Evolutionary conservation across 2,329 filamentous ascomycete genomes (phyloP).

Genomic region (Daldinia sp.): DNA sequence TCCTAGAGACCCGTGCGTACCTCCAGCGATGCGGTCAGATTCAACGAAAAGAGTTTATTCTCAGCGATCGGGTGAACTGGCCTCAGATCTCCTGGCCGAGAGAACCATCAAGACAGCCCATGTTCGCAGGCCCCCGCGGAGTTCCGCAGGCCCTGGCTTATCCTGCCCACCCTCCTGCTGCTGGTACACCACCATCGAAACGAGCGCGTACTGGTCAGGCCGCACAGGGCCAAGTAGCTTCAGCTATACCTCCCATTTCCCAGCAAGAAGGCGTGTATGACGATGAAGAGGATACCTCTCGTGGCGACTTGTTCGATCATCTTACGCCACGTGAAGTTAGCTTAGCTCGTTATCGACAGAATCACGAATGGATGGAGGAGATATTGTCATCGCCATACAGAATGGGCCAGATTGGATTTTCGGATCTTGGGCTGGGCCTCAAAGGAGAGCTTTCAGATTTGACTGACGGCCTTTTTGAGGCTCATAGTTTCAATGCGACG

Average conservation of each 20-base stretch:
- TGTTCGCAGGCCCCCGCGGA: slow-evolving; percentile 59
- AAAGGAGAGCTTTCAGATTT: slow-evolving; percentile 83
- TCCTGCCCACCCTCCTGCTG: slow-evolving; percentile 57
- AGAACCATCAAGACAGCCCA: slow-evolving; percentile 59
- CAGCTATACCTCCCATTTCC: slow-evolving; percentile 51
- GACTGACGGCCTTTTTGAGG: slow-evolving; percentile 85
- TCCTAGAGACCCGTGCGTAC: slow-evolving; percentile 68
- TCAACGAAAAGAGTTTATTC: slow-evolving; percentile 91
- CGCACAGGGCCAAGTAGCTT: slow-evolving; percentile 50
- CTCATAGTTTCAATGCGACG: slow-evolving; percentile 60
- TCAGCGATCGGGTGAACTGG: slow-evolving; percentile 90
- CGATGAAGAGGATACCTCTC: slow-evolving; percentile 87
- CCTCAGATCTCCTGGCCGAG: slow-evolving; percentile 79
- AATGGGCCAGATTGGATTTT: slow-evolving; percentile 83
- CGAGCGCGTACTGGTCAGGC: slow-evolving; percentile 58
- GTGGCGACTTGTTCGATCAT: slow-evolving; percentile 89
- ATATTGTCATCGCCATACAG: slow-evolving; percentile 90
- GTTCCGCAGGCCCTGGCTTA: slow-evolving; percentile 71
- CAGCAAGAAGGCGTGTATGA: slow-evolving; percentile 65
- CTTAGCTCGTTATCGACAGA: slow-evolving; percentile 85
- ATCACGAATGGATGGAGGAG: slow-evolving; percentile 99
- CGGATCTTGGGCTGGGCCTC: slow-evolving; percentile 85
- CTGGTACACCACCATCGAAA: slow-evolving; percentile 63
- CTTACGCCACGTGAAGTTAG: slow-evolving; percentile 91
- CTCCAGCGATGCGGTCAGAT: slow-evolving; percentile 81